A percentile compares a stretch with the other conserved stretches of the same genome.
Evolutionary conservation across 2,329 filamentous ascomycete genomes (phyloP).

Genomic region (Teratosphaeria destructans): DNA sequence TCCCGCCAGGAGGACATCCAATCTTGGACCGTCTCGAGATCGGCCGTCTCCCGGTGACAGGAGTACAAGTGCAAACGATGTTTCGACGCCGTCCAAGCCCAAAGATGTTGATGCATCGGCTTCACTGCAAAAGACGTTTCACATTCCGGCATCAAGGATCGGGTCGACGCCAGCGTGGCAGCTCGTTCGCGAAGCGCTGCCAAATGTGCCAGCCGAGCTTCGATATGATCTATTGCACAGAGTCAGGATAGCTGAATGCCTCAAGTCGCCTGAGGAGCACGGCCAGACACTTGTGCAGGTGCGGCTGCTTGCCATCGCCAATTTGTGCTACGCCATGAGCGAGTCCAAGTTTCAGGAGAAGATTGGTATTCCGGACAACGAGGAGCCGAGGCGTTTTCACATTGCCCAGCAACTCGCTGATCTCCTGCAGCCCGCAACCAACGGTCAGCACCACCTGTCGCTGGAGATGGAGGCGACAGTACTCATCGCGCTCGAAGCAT

Average conservation of each 20-base stretch:
- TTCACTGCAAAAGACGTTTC: slow-evolving; percentile 44
- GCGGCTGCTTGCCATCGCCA: slow-evolving; percentile 77
- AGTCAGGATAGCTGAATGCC: slow-evolving; percentile 70
- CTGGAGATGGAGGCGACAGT: slow-evolving; percentile 72
- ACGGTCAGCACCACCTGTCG: slow-evolving; percentile 58
- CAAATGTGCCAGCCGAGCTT: slow-evolving; percentile 58
- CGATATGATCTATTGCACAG: slow-evolving; percentile 81
- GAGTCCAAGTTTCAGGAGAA: slow-evolving; percentile 79
- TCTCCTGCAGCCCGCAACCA: slow-evolving; percentile 71
- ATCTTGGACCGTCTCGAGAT: slow-evolving; percentile 31
- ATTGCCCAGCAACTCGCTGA: slow-evolving; percentile 87
- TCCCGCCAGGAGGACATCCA: slow-evolving; percentile 57
- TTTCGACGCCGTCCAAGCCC: slow-evolving; percentile 15
- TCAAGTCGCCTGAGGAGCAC: slow-evolving; percentile 54
- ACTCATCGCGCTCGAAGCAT: slow-evolving; percentile 71
- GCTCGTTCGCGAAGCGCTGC: slow-evolving; percentile 31
- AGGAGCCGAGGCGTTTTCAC: slow-evolving; percentile 81
- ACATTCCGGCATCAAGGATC: slow-evolving; percentile 48
- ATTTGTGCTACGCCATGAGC: slow-evolving; percentile 77
- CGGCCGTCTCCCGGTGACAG: slow-evolving; percentile 19
- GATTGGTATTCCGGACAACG: slow-evolving; percentile 74
- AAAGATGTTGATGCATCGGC: slow-evolving; percentile 28
- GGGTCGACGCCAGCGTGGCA: slow-evolving; percentile 31
- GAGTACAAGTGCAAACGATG: slow-evolving; percentile 14
- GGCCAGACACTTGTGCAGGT: slow-evolving; percentile 65